These are phyloP conservation scores for Cokeromyces recurvatus DNA, from an alignment of 371 early-diverging fungal species.

Conservation along the genomic window DNA sequence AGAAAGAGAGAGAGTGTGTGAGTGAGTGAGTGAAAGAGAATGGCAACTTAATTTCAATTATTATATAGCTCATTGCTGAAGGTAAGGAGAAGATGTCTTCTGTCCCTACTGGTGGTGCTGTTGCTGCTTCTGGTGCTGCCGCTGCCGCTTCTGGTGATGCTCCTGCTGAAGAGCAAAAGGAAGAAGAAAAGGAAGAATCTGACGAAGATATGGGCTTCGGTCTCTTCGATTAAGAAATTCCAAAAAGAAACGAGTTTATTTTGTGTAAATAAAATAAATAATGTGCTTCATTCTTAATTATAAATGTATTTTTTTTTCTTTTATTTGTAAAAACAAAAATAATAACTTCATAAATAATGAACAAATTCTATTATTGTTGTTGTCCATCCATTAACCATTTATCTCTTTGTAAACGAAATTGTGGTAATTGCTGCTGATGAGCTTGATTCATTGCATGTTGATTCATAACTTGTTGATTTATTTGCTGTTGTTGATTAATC, in stretches of 20 bases:
- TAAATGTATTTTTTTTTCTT: neutral
- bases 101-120: conserved; percentile 89
- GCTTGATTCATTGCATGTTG: too few relatives aligned
- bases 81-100: conserved; percentile 91
- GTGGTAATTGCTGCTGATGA: neutral
- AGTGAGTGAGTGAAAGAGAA: neutral
- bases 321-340: too few relatives aligned
- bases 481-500: neutral
- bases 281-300: neutral
- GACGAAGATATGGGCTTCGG: conserved; percentile 92
- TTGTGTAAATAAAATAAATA: neutral
- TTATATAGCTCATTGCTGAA: conserved; percentile 80
- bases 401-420: neutral
- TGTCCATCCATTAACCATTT: too few relatives aligned
- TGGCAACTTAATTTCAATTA: too few relatives aligned
- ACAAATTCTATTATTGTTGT: too few relatives aligned
- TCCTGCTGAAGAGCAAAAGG: conserved; percentile 57
- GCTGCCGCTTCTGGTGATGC: conserved; percentile 48
- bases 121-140: conserved; percentile 59
- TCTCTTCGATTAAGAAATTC: conserved; percentile 32
- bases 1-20: neutral
- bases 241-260: too few relatives aligned
- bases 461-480: neutral
- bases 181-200: conserved; percentile 85
- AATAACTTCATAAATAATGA: too few relatives aligned